A percentile compares a stretch with the other conserved stretches of the same genome.
Conservation (phyloP, 2,329 filamentous ascomycete genomes). For the Fusarium multiceps region DNA sequence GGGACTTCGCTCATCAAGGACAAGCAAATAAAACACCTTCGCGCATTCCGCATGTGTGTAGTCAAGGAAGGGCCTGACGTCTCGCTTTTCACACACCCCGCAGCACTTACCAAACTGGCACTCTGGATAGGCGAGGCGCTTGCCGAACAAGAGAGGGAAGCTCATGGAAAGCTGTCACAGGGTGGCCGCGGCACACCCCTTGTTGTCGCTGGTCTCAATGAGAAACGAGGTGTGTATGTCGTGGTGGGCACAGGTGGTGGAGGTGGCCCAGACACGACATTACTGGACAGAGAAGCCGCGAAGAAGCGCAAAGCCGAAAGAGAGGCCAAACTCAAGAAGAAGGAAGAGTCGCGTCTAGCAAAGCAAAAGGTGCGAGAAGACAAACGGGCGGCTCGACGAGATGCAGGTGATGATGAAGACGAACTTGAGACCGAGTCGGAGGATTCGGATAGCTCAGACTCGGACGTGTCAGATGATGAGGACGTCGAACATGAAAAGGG, state of each 20-base stretch:
- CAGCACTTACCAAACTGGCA: conserved; percentile 91
- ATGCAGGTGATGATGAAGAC: conserved; percentile 59
- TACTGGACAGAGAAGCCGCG: conserved; percentile 74
- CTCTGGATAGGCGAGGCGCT: conserved; percentile 95
- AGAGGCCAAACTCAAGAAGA: conserved; percentile 70
- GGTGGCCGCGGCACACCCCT: conserved; percentile 83
- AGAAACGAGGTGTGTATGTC: conserved; percentile 86
- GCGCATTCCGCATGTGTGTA: conserved; percentile 93
- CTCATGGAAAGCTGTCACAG: conserved; percentile 73
- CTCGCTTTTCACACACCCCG: conserved; percentile 89
- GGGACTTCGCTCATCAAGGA: conserved; percentile 93
- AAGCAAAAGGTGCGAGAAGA: conserved; percentile 70
- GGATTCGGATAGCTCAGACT: conserved; percentile 55
- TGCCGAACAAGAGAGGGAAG: conserved; percentile 85
- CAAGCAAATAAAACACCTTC: conserved; percentile 90
- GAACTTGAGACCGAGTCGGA: conserved; percentile 60
- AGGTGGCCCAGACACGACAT: conserved; percentile 76
- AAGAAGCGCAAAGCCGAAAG: conserved; percentile 72
- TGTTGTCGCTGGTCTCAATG: conserved; percentile 90
- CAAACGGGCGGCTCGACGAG: conserved; percentile 68
- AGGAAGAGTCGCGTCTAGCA: conserved; percentile 67
- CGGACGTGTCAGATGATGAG: conserved; percentile 64
- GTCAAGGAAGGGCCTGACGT: conserved; percentile 96
- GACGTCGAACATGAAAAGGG: conserved; percentile 67
- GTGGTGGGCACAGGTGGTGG: conserved; percentile 94